Evolutionary conservation across 345 rosid genomes (phyloP).

Genomic region (Diplotaxis tenuifolia): DNA sequence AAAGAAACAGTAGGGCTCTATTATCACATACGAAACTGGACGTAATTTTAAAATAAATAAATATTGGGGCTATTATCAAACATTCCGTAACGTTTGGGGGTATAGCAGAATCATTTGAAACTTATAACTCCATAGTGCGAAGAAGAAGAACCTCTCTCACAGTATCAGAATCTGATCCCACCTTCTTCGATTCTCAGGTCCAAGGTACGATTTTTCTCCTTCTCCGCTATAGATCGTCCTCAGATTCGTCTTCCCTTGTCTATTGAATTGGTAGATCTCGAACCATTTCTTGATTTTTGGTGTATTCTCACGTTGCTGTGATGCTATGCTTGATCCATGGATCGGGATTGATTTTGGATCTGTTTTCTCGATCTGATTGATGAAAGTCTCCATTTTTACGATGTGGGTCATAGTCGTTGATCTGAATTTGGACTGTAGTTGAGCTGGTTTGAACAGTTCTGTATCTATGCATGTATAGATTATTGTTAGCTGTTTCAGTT

Average conservation of each 20-base stretch:
- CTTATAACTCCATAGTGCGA: constrained; percentile 3
- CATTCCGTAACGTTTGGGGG: background rate
- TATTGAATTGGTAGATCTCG: constrained; percentile 19
- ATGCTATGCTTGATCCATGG: constrained; percentile 16
- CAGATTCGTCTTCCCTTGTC: background rate
- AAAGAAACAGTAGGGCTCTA: too few species aligned
- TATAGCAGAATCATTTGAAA: background rate
- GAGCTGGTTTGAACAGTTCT: background rate
- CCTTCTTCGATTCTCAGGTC: constrained; percentile 1
- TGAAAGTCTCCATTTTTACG: background rate
- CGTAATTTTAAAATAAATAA: background rate
- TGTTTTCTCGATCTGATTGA: constrained; percentile 2
- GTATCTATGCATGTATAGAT: background rate
- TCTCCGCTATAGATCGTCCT: background rate
- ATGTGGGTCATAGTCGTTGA: background rate
- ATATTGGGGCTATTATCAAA: background rate
- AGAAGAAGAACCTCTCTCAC: constrained; percentile 20
- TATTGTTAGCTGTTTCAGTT: background rate
- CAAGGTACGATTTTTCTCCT: constrained; percentile 19
- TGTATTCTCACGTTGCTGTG: constrained; percentile 8
- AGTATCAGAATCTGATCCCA: constrained; percentile 33
- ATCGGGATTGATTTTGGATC: constrained; percentile 22
- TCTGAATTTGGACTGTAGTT: background rate
- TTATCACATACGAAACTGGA: background rate
- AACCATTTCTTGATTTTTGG: background rate